Percentiles rank a stretch among this genome's conserved stretches.
These are phyloP conservation scores for Tricholoma terreum DNA, from an alignment of 768 basidiomycete species.

Conservation along the genomic window DNA sequence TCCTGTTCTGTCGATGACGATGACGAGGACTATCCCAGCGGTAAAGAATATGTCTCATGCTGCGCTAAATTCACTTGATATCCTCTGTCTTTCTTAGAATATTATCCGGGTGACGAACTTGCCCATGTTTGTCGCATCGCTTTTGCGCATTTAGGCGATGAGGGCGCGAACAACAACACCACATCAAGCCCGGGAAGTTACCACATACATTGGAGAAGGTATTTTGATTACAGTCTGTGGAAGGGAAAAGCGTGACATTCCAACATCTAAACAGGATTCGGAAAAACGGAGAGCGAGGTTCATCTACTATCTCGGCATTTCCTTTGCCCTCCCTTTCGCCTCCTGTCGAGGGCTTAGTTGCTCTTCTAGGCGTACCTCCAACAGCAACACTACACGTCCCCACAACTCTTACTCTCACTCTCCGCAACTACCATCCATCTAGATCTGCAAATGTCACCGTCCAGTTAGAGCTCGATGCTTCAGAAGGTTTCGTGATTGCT, in stretches of 20 bases:
- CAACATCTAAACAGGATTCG: conserved; percentile 38
- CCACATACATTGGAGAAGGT: conserved; percentile 66
- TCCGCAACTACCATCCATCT: conserved; percentile 63
- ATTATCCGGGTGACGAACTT: conserved; percentile 63
- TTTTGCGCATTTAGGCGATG: conserved; percentile 40
- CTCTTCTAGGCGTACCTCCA: conserved; percentile 61
- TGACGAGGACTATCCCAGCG: conserved; percentile 45
- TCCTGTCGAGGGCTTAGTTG: conserved; percentile 61
- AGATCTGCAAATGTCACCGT: conserved; percentile 70
- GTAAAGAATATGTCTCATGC: conserved; percentile 24
- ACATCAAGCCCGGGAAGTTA: conserved; percentile 57
- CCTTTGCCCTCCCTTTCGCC: conserved; percentile 60
- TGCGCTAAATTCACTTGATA: not conserved
- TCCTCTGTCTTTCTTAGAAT: conserved; percentile 39
- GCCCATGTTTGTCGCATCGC: conserved; percentile 52
- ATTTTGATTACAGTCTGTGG: conserved; percentile 9
- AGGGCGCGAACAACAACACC: conserved; percentile 21
- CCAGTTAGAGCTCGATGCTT: conserved; percentile 63
- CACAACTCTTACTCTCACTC: conserved; percentile 48
- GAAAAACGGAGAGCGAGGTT: conserved; percentile 41
- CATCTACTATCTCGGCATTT: conserved; percentile 46
- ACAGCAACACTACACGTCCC: conserved; percentile 63
- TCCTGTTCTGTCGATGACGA: conserved; percentile 51
- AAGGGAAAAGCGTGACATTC: conserved; percentile 1
- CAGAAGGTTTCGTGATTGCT: conserved; percentile 78